phyloP scores from a whole-genome alignment of 768 basidiomycete genomes.

The Holtermannia corniformis region DNA sequence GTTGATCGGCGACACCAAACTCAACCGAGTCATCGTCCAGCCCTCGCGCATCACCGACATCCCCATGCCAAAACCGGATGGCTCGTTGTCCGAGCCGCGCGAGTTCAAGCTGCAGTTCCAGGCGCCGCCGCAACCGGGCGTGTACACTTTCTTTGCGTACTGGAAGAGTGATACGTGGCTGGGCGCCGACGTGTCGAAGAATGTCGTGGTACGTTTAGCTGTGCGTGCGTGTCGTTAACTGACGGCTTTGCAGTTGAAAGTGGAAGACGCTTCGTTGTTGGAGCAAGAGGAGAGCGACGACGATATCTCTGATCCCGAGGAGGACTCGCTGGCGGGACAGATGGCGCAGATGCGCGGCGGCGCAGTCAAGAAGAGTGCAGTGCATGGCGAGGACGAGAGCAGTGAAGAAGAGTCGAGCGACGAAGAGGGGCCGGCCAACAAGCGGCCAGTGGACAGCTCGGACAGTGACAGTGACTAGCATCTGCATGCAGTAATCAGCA shows the following conservation, averaged over 20 bases:
- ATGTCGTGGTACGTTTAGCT: constrained; percentile 56
- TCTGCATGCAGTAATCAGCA: background rate
- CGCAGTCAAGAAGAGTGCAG: constrained; percentile 64
- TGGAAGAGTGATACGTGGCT: constrained; percentile 81
- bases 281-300: constrained; percentile 65
- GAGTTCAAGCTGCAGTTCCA: constrained; percentile 87
- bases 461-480: constrained; percentile 27
- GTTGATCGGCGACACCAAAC: constrained; percentile 76
- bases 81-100: constrained; percentile 15
- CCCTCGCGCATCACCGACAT: constrained; percentile 73
- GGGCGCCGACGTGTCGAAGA: constrained; percentile 62
- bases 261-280: constrained; percentile 56
- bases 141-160: constrained; percentile 81
- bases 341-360: constrained; percentile 94
- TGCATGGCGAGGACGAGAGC: constrained; percentile 47
- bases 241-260: constrained; percentile 55
- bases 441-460: constrained; percentile 23
- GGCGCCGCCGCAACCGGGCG: constrained; percentile 70
- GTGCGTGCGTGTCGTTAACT: background rate
- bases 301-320: constrained; percentile 96
- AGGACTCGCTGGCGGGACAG: constrained; percentile 91
- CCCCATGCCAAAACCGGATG: constrained; percentile 44
- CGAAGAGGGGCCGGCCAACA: constrained; percentile 26
- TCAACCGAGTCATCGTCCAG: constrained; percentile 73
- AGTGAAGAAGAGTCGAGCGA: constrained; percentile 45